These are phyloP conservation scores for Colletotrichum euphorbiae DNA, from an alignment of 2,329 filamentous ascomycete species.

Conservation along the genomic window DNA sequence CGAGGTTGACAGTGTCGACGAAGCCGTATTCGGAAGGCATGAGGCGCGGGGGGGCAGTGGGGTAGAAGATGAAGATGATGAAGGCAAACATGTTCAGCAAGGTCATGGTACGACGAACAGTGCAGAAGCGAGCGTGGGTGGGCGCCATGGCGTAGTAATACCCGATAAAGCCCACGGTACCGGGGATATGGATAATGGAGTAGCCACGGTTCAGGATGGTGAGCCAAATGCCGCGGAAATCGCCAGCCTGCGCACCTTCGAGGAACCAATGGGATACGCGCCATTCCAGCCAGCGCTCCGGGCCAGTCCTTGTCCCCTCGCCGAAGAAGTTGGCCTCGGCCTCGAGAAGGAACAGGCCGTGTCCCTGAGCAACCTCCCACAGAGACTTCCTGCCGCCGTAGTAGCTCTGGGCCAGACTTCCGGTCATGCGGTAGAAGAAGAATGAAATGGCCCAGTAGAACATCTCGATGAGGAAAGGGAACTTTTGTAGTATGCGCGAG, in stretches of 20 bases:
- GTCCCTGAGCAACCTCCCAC: slow-evolving; percentile 66
- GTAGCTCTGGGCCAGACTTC: slow-evolving; percentile 60
- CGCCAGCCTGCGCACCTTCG: slow-evolving; percentile 36
- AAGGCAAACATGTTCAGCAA: slow-evolving; percentile 72
- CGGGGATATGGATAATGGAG: slow-evolving; percentile 70
- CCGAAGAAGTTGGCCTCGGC: slow-evolving; percentile 63
- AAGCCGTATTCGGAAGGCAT: slow-evolving; percentile 71
- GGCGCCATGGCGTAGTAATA: slow-evolving; percentile 72
- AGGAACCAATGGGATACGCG: slow-evolving; percentile 68
- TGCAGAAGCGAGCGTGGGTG: slow-evolving; percentile 50
- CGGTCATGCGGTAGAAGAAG: slow-evolving; percentile 71
- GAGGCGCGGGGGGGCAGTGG: slow-evolving; percentile 72
- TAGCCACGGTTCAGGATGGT: slow-evolving; percentile 69
- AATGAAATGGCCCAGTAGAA: slow-evolving; percentile 79
- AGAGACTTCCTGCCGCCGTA: slow-evolving; percentile 54
- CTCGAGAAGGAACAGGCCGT: slow-evolving; percentile 66
- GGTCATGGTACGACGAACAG: slow-evolving; percentile 58
- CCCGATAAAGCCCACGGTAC: slow-evolving; percentile 70
- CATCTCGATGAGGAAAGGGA: slow-evolving; percentile 77
- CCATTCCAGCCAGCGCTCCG: slow-evolving; percentile 58
- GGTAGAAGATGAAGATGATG: slow-evolving; percentile 70
- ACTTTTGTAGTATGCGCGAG: slow-evolving; percentile 73
- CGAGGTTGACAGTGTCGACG: slow-evolving; percentile 69
- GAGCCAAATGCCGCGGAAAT: slow-evolving; percentile 47
- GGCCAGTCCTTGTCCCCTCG: slow-evolving; percentile 43